Conservation (phyloP, 495 filamentous ascomycete genomes). For the Niebla homalea region DNA sequence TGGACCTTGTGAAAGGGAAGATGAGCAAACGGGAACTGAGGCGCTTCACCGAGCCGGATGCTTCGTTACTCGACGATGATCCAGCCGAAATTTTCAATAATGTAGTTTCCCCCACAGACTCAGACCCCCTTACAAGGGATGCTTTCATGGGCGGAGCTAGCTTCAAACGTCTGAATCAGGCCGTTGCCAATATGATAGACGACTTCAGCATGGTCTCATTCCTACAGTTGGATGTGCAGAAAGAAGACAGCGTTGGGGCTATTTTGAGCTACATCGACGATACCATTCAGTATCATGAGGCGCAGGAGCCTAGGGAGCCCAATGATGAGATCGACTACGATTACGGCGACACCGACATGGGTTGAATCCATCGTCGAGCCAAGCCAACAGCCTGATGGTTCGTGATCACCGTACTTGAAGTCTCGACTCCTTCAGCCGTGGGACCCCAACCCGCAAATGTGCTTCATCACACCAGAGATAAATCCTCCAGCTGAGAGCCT, state of each 20-base stretch:
- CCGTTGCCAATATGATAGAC: constrained; percentile 81
- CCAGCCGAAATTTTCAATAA: constrained; percentile 32
- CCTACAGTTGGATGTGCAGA: constrained; percentile 73
- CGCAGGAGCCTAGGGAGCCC: constrained; percentile 84
- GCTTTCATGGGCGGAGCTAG: constrained; percentile 65
- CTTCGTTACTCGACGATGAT: constrained; percentile 61
- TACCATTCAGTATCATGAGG: constrained; percentile 88
- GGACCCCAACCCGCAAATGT: no score
- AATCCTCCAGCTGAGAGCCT: no score
- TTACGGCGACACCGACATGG: constrained; percentile 38
- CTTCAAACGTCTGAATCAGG: constrained; percentile 66
- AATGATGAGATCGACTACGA: constrained; percentile 64
- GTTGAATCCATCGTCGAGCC: background rate
- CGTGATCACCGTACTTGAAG: no score
- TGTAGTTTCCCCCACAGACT: constrained; percentile 20
- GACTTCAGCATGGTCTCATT: constrained; percentile 97
- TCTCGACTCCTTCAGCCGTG: no score
- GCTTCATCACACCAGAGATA: no score
- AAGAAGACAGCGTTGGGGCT: constrained; percentile 83
- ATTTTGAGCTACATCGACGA: constrained; percentile 97
- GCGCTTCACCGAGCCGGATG: constrained; percentile 74
- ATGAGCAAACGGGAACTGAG: constrained; percentile 72
- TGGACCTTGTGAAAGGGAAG: constrained; percentile 85
- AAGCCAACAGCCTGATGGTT: no score
- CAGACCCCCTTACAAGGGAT: constrained; percentile 45